Evolutionary conservation across 106 monocot species (phyloP).

Genomic region (Apostasia shenzhenica): DNA sequence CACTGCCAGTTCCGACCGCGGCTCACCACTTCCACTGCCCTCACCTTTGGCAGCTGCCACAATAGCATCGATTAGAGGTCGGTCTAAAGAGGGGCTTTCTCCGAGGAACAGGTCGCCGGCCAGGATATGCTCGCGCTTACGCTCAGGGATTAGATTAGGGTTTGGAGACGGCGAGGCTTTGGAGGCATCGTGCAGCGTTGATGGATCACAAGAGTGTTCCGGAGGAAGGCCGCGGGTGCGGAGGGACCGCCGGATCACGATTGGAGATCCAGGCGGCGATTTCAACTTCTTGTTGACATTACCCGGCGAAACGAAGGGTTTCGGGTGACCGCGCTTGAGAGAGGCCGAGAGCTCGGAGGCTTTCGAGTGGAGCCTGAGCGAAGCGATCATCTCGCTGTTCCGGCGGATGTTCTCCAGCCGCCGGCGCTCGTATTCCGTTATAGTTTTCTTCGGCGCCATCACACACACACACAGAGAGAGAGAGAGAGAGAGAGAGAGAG

Average conservation of each 20-base stretch:
- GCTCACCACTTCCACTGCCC: not conserved
- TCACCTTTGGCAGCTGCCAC: not conserved
- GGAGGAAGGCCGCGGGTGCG: conserved; percentile 39
- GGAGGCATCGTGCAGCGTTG: not conserved
- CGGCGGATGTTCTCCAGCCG: conserved; percentile 77
- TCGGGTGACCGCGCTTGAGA: conserved; percentile 9
- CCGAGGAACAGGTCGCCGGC: conserved; percentile 16
- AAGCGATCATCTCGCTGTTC: conserved; percentile 65
- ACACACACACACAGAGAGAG: too few species aligned
- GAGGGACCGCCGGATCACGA: conserved; percentile 47
- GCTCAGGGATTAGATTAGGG: not conserved
- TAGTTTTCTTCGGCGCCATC: conserved; percentile 11
- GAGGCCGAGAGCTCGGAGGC: conserved; percentile 47
- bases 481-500: not conserved
- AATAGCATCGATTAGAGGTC: conserved; percentile 15
- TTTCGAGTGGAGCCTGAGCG: conserved; percentile 45
- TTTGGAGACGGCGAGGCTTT: too few species aligned
- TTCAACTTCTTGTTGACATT: not conserved
- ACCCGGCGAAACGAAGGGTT: not conserved
- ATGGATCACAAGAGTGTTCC: not conserved
- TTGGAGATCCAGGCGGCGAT: conserved; percentile 8
- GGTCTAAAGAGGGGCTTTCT: not conserved
- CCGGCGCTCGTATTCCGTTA: conserved; percentile 68
- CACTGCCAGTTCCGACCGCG: not conserved
- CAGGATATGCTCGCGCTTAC: conserved; percentile 8